These are phyloP conservation scores for Phytophthora colocasiae DNA, from an alignment of 352 stramenopile genomes.

Conservation along the genomic window DNA sequence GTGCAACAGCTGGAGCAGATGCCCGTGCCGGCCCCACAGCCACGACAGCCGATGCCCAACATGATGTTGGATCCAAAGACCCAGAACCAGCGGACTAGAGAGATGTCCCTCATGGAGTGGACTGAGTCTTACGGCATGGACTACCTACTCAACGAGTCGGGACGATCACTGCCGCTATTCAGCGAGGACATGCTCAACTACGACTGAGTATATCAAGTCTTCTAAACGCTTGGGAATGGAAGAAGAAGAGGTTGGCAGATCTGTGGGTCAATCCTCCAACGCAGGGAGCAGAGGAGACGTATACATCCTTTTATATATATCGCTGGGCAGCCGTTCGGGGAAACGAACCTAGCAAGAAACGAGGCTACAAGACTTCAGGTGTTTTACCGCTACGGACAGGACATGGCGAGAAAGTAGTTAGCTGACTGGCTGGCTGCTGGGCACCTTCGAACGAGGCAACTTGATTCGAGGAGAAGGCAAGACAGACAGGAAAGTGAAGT, in stretches of 20 bases:
- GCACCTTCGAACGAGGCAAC: constrained; percentile 10
- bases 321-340: constrained; percentile 10
- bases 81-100: constrained; percentile 53
- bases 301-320: constrained; percentile 44
- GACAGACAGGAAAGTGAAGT: constrained; percentile 28
- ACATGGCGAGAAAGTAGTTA: constrained; percentile 8
- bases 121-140: constrained; percentile 84
- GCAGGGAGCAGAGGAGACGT: constrained; percentile 20
- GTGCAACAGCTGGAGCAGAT: constrained; percentile 35
- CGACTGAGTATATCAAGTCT: constrained; percentile 42
- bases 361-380: constrained; percentile 2
- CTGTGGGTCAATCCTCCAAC: constrained; percentile 1
- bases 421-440: constrained; percentile 4
- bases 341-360: constrained; percentile 20
- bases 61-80: constrained; percentile 56
- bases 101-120: constrained; percentile 83
- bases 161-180: constrained; percentile 64
- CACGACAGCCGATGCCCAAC: constrained; percentile 28
- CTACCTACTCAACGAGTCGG: constrained; percentile 74
- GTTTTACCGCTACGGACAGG: constrained; percentile 12
- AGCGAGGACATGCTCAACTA: constrained; percentile 64
- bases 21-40: constrained; percentile 16
- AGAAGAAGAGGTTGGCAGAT: constrained; percentile 1
- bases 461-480: constrained; percentile 13
- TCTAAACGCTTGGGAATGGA: not conserved